Conservation (phyloP, 2,329 filamentous ascomycete genomes). For the Penicillium sp. region DNA sequence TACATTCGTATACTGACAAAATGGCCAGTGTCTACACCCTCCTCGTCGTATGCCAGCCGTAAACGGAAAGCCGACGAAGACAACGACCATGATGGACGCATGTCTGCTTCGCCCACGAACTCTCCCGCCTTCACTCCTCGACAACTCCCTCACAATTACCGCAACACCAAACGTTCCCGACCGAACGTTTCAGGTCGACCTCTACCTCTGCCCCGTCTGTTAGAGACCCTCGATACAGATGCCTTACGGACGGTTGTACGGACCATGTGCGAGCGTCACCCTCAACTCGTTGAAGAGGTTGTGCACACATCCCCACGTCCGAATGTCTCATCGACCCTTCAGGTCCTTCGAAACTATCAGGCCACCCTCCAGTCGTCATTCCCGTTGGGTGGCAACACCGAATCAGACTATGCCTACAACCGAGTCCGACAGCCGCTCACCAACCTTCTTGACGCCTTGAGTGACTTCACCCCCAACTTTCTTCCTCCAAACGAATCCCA, state of each 20-base stretch:
- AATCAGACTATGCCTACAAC: constrained; percentile 92
- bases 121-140: constrained; percentile 74
- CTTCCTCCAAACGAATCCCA: constrained; percentile 87
- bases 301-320: constrained; percentile 82
- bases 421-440: constrained; percentile 78
- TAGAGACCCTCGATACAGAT: constrained; percentile 85
- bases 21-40: constrained; percentile 38
- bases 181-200: constrained; percentile 68
- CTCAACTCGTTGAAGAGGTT: constrained; percentile 80
- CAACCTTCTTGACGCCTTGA: constrained; percentile 80
- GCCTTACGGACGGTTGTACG: constrained; percentile 85
- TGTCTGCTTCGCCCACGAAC: constrained; percentile 82
- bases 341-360: constrained; percentile 80
- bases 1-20: constrained; percentile 14
- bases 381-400: constrained; percentile 78
- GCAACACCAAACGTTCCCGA: constrained; percentile 65
- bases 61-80: constrained; percentile 89
- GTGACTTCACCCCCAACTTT: constrained; percentile 94
- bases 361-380: constrained; percentile 73
- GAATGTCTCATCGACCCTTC: constrained; percentile 73
- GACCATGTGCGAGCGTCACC: constrained; percentile 85
- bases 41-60: constrained; percentile 46
- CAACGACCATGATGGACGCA: constrained; percentile 69
- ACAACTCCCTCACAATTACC: constrained; percentile 59
- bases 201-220: constrained; percentile 69